Base-by-base conservation (phyloP, 2,329 filamentous ascomycete genomes). In the Aspergillus persii region DNA sequence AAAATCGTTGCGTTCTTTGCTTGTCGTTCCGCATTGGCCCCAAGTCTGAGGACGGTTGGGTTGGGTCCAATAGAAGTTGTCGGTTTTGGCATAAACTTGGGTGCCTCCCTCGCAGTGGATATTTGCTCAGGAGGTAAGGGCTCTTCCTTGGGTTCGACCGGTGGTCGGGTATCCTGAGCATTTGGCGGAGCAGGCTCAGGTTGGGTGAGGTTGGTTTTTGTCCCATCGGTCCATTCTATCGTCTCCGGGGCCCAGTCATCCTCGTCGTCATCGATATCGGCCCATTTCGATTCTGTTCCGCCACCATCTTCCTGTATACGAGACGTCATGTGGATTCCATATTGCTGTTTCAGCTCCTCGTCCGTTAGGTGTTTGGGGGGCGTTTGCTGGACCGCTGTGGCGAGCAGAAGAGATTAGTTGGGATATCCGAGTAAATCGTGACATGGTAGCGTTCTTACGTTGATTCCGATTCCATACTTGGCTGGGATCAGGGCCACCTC, bases 381-480 rank as follows among this genome's bases (percentile, higher is more conserved):
- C 30, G 83, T 79, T 50, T 81, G 80, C 61, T 81, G 80, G 30
- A 80, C 75, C 57, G 84, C 81, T 84, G 61, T 55, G 15, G 26
- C 44, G 9, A 47, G 18, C 18, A 47, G 9, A 47, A 23, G 8
- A 12, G 7, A 26, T 47, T 23, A 47, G 44, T 9, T 9, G 44
- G 27, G 18, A 41, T 51, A 46, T 47, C 18, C 44, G 27, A 44
- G 4, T 9, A 47, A 8, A 44, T 39, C 23, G 31, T 49, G 55
- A 30, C 2, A 31, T 56, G 36, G 36, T 5, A 41, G 36, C 36
- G 15, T 41, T 67, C 79, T 68, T 79, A 80, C 84, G 84, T 75
- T 85, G 80, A 69, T 88, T 89, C 75, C 86, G 88, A 70, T 89
- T 89, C 86, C 86, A 89, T 53, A 89, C 86, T 73, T 86, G 86